Evolutionary conservation across 208 protist species (phyloP).

Genomic region (Strigomonas culicis): DNA sequence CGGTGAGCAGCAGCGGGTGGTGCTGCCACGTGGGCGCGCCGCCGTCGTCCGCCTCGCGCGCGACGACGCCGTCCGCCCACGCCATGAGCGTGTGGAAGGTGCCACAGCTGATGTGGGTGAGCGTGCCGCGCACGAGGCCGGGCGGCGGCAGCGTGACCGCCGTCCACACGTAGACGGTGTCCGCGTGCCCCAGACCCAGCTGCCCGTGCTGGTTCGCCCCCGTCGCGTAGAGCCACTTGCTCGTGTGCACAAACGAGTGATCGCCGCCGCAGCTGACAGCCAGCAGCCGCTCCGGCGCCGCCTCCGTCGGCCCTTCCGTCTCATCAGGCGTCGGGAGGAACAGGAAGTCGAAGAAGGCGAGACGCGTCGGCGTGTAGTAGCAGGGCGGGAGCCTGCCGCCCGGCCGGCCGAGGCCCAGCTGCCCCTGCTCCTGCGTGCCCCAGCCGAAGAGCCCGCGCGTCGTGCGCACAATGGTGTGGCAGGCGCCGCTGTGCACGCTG

Average conservation of each 20-base stretch:
- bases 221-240: slow-evolving; percentile 55
- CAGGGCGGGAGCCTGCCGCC: slow-evolving; percentile 43
- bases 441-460: slow-evolving; percentile 61
- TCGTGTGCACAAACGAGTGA: slow-evolving; percentile 77
- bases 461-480: slow-evolving; percentile 81
- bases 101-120: slow-evolving; percentile 81
- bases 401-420: slow-evolving; percentile 69
- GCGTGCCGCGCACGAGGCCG: slow-evolving; percentile 3
- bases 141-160: background rate
- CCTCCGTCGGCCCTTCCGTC: slow-evolving; percentile 3
- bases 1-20: slow-evolving; percentile 49
- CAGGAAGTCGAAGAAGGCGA: slow-evolving; percentile 9
- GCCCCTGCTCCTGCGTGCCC: slow-evolving; percentile 70
- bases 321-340: background rate
- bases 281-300: slow-evolving; percentile 14
- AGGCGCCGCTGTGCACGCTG: slow-evolving; percentile 38
- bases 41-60: background rate
- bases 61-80: slow-evolving; percentile 33
- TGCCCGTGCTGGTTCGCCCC: slow-evolving; percentile 80
- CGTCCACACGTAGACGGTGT: slow-evolving; percentile 22
- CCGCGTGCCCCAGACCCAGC: slow-evolving; percentile 53
- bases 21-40: background rate
- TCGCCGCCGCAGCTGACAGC: slow-evolving; percentile 70
- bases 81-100: slow-evolving; percentile 80
- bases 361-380: slow-evolving; percentile 1